A percentile compares a stretch with the other conserved stretches of the same genome.
Evolutionary conservation across 441 rosid species (phyloP).

Genomic region (Arabidopsis hybrid): DNA sequence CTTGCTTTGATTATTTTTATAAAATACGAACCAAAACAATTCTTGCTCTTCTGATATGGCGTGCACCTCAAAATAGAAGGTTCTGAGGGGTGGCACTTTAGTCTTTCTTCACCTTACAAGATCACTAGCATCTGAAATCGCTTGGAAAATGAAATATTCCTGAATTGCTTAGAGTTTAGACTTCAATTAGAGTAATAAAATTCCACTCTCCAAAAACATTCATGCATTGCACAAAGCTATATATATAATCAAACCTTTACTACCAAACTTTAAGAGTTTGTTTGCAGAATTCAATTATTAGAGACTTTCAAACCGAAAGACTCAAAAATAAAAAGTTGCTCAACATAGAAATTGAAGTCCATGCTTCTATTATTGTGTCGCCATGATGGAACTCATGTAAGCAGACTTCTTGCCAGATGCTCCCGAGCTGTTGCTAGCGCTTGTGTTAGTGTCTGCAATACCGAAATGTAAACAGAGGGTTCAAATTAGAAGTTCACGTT

Average conservation of each 20-base stretch:
- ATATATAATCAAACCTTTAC: not conserved
- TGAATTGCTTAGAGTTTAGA: too few species aligned
- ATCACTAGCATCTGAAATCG: too few species aligned
- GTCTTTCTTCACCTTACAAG: too few species aligned
- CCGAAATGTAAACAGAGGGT: not conserved
- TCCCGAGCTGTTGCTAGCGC: slow-evolving; percentile 49
- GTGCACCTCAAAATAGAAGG: too few species aligned
- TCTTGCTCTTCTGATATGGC: too few species aligned
- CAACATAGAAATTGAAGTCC: slow-evolving; percentile 2
- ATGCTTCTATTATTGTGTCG: slow-evolving; percentile 11
- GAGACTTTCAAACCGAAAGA: slow-evolving; percentile 19
- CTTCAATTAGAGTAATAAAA: too few species aligned
- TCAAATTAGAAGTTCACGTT: not conserved
- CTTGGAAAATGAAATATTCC: too few species aligned
- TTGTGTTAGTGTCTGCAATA: slow-evolving; percentile 46
- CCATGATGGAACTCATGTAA: slow-evolving; percentile 36
- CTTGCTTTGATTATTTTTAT: not conserved
- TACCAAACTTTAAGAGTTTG: not conserved
- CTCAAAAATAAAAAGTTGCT: not conserved
- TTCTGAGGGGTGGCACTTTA: too few species aligned
- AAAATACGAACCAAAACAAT: too few species aligned
- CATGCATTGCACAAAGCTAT: not conserved
- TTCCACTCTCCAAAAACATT: too few species aligned
- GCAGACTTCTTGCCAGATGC: slow-evolving; percentile 47
- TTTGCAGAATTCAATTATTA: slow-evolving; percentile 25